Conservation (phyloP, 768 basidiomycete species). For the Calocybe cyanea region DNA sequence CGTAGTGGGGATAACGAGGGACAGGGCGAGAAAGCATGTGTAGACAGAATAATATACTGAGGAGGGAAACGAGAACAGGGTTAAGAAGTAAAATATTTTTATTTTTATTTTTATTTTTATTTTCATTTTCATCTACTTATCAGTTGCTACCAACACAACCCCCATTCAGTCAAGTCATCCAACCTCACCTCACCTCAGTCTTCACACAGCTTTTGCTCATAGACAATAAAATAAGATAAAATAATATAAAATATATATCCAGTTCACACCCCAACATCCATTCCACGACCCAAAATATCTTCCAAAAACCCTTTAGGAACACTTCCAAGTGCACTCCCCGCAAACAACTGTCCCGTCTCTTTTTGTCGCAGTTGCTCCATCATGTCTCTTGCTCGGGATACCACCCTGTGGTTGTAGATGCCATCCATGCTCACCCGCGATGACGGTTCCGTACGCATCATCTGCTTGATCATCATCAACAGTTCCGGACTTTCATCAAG, state of each 20-base stretch:
- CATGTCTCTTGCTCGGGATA: slow-evolving; percentile 54
- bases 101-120: no score
- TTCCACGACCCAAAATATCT: slow-evolving; percentile 44
- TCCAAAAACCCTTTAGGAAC: slow-evolving; percentile 62
- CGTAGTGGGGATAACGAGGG: slow-evolving; percentile 15
- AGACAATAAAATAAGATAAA: no score
- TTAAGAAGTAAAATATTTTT: slow-evolving; percentile 17
- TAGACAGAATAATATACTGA: slow-evolving; percentile 19
- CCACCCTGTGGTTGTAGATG: slow-evolving; percentile 59
- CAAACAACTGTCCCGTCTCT: slow-evolving; percentile 41
- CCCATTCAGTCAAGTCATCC: no score
- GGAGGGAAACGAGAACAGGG: slow-evolving; percentile 21
- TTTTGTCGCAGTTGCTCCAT: slow-evolving; percentile 54
- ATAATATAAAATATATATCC: no score
- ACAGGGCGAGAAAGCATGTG: slow-evolving; percentile 25
- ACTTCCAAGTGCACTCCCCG: slow-evolving; percentile 57
- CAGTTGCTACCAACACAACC: no score
- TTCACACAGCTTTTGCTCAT: no score
- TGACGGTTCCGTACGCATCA: slow-evolving; percentile 74
- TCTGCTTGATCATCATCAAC: slow-evolving; percentile 60
- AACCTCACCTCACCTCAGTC: no score
- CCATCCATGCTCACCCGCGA: slow-evolving; percentile 53
- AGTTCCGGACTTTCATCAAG: slow-evolving; percentile 63
- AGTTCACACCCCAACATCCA: no score
- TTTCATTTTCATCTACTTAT: no score